Evolutionary conservation across 768 basidiomycete species (phyloP), one percentile per base, ranked within the genome.

Genomic region (Clathrus columnatus): DNA sequence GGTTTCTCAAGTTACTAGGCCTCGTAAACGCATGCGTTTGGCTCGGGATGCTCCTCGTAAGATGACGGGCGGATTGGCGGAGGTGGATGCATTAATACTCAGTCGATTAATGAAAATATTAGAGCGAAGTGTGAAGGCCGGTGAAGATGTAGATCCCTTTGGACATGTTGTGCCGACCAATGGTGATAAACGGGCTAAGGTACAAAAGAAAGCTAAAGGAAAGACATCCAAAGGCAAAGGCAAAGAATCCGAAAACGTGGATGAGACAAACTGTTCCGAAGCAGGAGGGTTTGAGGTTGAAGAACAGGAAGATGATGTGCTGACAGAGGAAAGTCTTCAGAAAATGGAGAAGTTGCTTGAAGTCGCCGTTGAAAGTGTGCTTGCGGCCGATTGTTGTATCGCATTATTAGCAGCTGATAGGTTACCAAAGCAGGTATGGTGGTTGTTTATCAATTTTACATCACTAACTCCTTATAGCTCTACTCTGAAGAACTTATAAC

Each of bases 401-500:
- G 80, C 85, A 0, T 67, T 96, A 5, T 75, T 97, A 26, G 80
- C 81, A 1, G 84, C 84, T 28, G 89, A 91, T 59, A 76, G 86
- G 21, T 71, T 95, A 54, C 80, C 89, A 1, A 95, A 95, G 67
- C 89, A 93, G 79, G 93, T 91, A 47, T 32, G 79, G 59, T 21
- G 46, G 23, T 1, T 26, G 27, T 24, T 18, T 17, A 11, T 24
- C 17, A 17, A 11, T 48, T 48, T 27, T 18, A 41, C 36, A 54
- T n/a, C 41, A 28, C 24, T 56, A 7, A 27, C 43, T n/a, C 18
- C 26, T 11, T 29, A 6, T 63, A 94, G 87, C 72, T 97, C 7
- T 95, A 95, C 67, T 96, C 95, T 0, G 92, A 97, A 67, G 96
- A 99, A 65, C 75, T 93, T 10, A 90, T 99, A 59, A 83, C 83